Base-by-base conservation (phyloP, 1,284 basidiomycete species). In the Puccinia polysora region DNA sequence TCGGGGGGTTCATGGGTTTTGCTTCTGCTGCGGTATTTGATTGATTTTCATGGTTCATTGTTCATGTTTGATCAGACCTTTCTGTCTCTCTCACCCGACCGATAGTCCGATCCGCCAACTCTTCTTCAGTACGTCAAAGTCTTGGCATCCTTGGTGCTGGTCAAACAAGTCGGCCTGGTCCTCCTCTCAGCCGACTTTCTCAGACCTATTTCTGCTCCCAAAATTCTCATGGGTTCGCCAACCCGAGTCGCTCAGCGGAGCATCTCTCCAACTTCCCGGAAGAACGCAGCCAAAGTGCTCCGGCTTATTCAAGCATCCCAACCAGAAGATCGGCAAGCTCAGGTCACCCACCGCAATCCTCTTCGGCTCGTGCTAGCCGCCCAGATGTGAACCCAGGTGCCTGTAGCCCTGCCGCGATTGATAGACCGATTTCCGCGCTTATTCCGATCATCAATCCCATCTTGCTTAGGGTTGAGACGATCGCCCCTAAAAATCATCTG, bases 191-290 rank as follows among this genome's bases (percentile, higher is more conserved):
- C 47, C 59, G 59, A 47, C 47, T 28, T 47, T 32, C 25, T 4
- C 40, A 62, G 12, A 30, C 59, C 32, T 40, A 47, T 18, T 6
- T n/a, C 25, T 45, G 47, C 8, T 28, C 25, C 43, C 43, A 62
- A 23, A 43, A 45, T 40, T 58, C 32, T 30, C 12, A 30, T 34
- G 56, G 32, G 18, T 7, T 59, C 32, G 40, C 20, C 25, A 62
- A 62, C 32, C 38, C 59, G n/a, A 62, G 59, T 62, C 59, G 59
- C 38, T 62, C 43, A 10, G 59, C 43, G 4, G 59, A 62, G 18
- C 32, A 62, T 47, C 28, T 62, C 40, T 40, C 59, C 38, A 25
- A 38, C 5, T 28, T 47, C 20, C 43, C 59, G 40, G 59, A 62
- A 45, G 40, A 62, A 43, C 59, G 59, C 15, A 45, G 59, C 28